Evolutionary conservation across 495 filamentous ascomycete species (phyloP), one percentile per base, ranked within the genome.

Genomic region (Hypoxylon rickii): DNA sequence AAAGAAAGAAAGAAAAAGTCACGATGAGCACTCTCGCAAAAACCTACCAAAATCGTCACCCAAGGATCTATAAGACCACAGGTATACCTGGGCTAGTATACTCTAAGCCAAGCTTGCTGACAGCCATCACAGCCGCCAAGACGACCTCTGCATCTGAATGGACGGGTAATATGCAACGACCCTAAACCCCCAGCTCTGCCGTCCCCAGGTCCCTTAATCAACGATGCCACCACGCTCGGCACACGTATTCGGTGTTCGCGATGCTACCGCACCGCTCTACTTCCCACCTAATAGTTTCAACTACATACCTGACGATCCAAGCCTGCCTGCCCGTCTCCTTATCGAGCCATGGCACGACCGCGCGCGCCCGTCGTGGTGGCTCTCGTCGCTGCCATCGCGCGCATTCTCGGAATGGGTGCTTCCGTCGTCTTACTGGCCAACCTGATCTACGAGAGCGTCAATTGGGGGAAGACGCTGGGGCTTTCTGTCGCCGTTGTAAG

Each of bases 341-440:
- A 18, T 5, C 24, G 24, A 4, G 10, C 16, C 15, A 63, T 64
- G 61, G 40, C 55, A 16, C 56, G 61, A 49, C 55, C 55, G 41
- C 61, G 61, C 21, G 46, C 43, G 12, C 61, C 61, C 12, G 51
- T 32, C 16, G 17, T 45, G n/a, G 16, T 34, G 11, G 61, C 50
- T 19, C 32, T 64, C 19, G 51, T 50, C 36, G 34, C 43, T 50
- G 55, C 55, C 15, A 40, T 60, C 50, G 49, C 51, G 2, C 55
- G 61, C 43, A 59, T 58, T 47, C 51, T 64, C 46, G 61, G 55
- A 39, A 55, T 64, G 42, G 61, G 55, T 16, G 45, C 45, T 22
- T 59, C 61, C 0, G 61, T 64, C n/a, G 61, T 60, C 29, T 51
- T 64, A 55, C 45, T 64, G 55, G 61, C 61, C 36, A 64, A 64